Conservation (phyloP, 306 rosid species). For the Luffa aegyptiaca region DNA sequence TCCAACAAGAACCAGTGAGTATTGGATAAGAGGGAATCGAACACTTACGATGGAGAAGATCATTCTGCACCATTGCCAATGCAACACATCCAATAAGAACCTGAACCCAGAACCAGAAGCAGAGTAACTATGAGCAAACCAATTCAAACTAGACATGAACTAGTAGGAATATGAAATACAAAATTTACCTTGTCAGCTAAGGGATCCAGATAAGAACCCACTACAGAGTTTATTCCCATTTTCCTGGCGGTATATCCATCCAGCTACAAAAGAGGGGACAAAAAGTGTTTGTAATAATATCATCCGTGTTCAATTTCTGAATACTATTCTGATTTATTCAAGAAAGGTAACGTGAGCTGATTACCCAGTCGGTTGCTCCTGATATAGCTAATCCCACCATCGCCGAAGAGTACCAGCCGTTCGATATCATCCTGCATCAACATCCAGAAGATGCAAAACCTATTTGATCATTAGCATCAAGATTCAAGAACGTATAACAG, state of each 20-base stretch:
- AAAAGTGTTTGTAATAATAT: not conserved
- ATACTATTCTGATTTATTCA: not conserved
- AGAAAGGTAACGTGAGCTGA: not conserved
- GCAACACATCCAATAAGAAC: constrained; percentile 92
- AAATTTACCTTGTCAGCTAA: constrained; percentile 81
- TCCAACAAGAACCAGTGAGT: not conserved
- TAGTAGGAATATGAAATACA: not conserved
- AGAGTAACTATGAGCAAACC: not conserved
- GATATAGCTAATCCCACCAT: constrained; percentile 73
- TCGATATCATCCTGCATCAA: constrained; percentile 60
- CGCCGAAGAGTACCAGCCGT: constrained; percentile 64
- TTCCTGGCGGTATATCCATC: constrained; percentile 85
- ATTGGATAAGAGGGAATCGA: not conserved
- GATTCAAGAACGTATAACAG: not conserved
- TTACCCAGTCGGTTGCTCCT: constrained; percentile 84
- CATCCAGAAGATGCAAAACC: not conserved
- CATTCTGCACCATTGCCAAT: constrained; percentile 73
- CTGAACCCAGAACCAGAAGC: constrained; percentile 22
- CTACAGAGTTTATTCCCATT: constrained; percentile 87
- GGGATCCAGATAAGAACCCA: constrained; percentile 95
- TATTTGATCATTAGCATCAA: not conserved
- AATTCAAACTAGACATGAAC: not conserved
- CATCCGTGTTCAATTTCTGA: not conserved
- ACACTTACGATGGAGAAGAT: constrained; percentile 82
- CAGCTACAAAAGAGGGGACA: constrained; percentile 34